Base-by-base conservation (phyloP, 139 green algal genomes). In the Pleodorina starrii region DNA sequence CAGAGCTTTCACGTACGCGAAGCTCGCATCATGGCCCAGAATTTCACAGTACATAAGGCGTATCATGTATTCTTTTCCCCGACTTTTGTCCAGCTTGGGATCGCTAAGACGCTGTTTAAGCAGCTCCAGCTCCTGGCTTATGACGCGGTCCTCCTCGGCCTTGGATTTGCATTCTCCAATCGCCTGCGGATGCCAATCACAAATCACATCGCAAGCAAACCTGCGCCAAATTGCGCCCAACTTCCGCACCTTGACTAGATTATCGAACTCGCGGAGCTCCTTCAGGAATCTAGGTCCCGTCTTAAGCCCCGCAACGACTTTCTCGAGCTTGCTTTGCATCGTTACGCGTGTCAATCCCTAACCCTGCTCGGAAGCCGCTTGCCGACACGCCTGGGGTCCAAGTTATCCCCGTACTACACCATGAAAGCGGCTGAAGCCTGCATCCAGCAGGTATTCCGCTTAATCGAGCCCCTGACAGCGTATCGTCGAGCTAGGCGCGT, bases 11-110 rank as follows among this genome's bases (percentile, higher is more conserved):
- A 95, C 89, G 88, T 99, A 96, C 6, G 95, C 98, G 90, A 98
- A 99, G 57, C 91, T 95, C 1, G 96, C 97, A 87, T 99, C 97
- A 90, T 99, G 97, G 1, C 98, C 98, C 35, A 99, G 96, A 96
- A 99, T 99, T 80, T 99, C 98, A 23, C 99, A 97, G 73, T 99
- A 99, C 1, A 99, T 96, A 3, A 99, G 92, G 1, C 98, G 95
- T 0, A 99, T 91, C 74, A 99, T 94, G 83, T 97, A 94, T 90
- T 99, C 98, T 60, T 95, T 94, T 5, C 96, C 91, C 11, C 93
- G 80, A 43, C 80, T 86, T 73, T 95, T 97, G 88, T 98, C 95
- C 23, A 97, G 63, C 36, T 95, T 96, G 9, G 96, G 95, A 87
- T 97, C 95, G 50, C 92, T 94, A 12, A 98, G 74, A 1, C 93